phyloP scores from a whole-genome alignment of 805 yeast species.

The Lipomyces starkeyi region DNA sequence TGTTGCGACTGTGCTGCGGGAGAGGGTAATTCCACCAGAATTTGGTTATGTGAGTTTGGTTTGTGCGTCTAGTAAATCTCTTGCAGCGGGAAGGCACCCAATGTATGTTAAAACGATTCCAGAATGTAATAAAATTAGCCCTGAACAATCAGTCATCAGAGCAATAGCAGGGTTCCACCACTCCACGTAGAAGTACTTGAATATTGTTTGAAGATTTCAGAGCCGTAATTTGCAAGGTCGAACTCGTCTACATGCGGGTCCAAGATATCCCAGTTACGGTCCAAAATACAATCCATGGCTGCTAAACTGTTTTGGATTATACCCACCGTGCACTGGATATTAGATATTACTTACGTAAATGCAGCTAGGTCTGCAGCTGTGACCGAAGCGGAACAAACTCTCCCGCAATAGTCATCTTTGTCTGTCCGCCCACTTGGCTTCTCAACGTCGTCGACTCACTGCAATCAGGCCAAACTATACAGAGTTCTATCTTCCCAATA shows the following conservation, averaged over 20 bases:
- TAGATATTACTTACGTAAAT: not conserved
- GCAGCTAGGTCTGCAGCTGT: not conserved
- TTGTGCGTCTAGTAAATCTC: too few species aligned
- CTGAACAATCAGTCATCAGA: too few species aligned
- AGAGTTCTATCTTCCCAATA: too few species aligned
- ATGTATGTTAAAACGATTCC: not conserved
- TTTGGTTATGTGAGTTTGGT: too few species aligned
- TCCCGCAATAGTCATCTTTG: not conserved
- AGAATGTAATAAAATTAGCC: not conserved
- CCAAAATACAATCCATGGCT: constrained; percentile 2
- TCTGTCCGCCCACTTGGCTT: not conserved
- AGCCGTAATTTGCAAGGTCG: not conserved
- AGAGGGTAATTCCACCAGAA: too few species aligned
- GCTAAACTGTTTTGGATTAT: constrained; percentile 1
- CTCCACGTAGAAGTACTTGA: too few species aligned
- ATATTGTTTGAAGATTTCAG: not conserved
- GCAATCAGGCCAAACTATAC: constrained; percentile 1
- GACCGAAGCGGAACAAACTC: not conserved
- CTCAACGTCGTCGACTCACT: not conserved
- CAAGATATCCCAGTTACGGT: constrained; percentile 5
- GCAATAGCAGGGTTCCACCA: too few species aligned
- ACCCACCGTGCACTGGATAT: constrained; percentile 8
- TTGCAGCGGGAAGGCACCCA: too few species aligned
- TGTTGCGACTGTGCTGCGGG: too few species aligned
- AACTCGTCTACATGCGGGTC: constrained; percentile 1